Conservation (phyloP, 768 basidiomycete species). For the Auricularia heimuer region DNA sequence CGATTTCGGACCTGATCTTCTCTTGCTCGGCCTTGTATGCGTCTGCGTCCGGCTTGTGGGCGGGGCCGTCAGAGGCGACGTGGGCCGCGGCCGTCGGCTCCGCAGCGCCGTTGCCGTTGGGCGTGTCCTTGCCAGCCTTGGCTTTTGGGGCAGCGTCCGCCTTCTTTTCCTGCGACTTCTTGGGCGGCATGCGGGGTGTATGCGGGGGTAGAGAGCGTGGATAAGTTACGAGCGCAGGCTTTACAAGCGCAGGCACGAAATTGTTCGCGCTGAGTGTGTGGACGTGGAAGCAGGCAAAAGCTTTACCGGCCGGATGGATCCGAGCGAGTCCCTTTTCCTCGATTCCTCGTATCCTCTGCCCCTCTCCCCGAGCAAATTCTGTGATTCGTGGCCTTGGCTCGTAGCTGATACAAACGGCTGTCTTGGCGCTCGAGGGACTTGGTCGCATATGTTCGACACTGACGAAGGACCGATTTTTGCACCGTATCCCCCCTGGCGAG, state of each 20-base stretch:
- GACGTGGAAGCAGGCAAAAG: not conserved
- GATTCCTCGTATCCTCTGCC: too few species aligned
- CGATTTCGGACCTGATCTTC: constrained; percentile 73
- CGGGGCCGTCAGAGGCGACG: constrained; percentile 19
- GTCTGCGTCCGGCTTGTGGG: constrained; percentile 70
- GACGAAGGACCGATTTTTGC: too few species aligned
- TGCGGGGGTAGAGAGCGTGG: constrained; percentile 1
- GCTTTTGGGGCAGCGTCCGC: constrained; percentile 7
- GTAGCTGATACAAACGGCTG: too few species aligned
- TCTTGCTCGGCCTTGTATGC: constrained; percentile 81
- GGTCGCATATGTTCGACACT: too few species aligned
- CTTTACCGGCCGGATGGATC: too few species aligned
- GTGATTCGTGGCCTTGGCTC: too few species aligned
- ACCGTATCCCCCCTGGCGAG: too few species aligned
- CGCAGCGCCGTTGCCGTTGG: constrained; percentile 12
- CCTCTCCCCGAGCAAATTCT: too few species aligned
- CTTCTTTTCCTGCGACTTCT: constrained; percentile 12
- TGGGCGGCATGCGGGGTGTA: constrained; percentile 6
- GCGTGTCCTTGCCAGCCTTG: constrained; percentile 2
- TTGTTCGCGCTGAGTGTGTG: not conserved
- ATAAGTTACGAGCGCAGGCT: constrained; percentile 2
- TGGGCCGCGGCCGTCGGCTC: constrained; percentile 15
- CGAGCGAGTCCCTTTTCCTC: too few species aligned
- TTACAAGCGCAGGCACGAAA: too few species aligned
- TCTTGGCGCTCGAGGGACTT: too few species aligned